Base-by-base conservation (phyloP, 2,329 filamentous ascomycete genomes). In the Diaporthe citriasiana region DNA sequence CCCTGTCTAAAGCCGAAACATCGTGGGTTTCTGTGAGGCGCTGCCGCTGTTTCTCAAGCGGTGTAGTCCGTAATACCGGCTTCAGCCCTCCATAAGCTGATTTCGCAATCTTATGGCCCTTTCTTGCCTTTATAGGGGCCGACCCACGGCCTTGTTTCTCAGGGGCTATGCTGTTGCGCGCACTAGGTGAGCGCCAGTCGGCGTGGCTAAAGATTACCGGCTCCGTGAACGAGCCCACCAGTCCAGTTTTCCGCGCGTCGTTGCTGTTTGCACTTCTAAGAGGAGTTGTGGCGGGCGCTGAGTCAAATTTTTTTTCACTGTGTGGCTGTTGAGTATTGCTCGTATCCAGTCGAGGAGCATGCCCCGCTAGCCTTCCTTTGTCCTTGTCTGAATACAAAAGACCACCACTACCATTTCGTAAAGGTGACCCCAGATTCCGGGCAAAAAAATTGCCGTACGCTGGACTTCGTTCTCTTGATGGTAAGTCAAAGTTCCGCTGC, bases 1-100 rank as follows among this genome's bases (percentile, higher is more conserved):
- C 75, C 0, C 72, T 74, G 42, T 82, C 80, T n/a, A 81, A 75
- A 1, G 73, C 55, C 40, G 72, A 72, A 22, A 53, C 38, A 55
- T 77, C 77, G 13, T 40, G 45, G 25, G 40, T 25, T 4, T 71
- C 70, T 13, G 40, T 63, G 25, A 76, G 68, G 22, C 38, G 70
- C 25, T 69, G 73, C 12, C 75, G 75, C 35, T 69, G 73, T 25
- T 55, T 70, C 71, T 76, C 75, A 10, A 73, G 56, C 12, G 60
- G 73, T 17, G 74, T 65, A 25, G 70, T 55, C 22, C 57, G 57
- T 68, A 22, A 30, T 27, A 55, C 47, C 40, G 50, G 47, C 27
- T 42, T 60, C 30, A 45, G 30, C 30, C 51, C 50, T 30, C 59
- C 53, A 19, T 50, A 71, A 12, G 55, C 42, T 4, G 69, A 53